Percentiles rank a stretch among this genome's conserved stretches.
Evolutionary conservation across 2,329 filamentous ascomycete species (phyloP).

Genomic region (Epichloe coenophiala): DNA sequence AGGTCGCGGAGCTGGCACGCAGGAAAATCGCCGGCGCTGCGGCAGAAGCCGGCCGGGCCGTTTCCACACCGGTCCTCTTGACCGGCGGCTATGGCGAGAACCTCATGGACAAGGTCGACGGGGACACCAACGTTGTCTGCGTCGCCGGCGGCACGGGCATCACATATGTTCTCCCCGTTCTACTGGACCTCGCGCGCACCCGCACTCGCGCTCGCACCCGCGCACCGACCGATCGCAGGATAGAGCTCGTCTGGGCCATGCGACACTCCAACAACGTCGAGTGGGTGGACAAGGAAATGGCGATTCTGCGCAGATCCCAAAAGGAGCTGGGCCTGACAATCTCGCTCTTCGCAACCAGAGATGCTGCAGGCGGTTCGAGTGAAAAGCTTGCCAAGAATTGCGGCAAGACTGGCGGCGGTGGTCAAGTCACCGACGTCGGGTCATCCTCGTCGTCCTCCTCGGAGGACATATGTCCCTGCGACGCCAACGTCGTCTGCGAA

Average conservation of each 20-base stretch:
- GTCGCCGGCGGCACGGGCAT: slow-evolving; percentile 28
- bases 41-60: slow-evolving; percentile 1
- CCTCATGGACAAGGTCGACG: slow-evolving; percentile 27
- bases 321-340: slow-evolving; percentile 33
- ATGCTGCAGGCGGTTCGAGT: slow-evolving; percentile 14
- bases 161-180: slow-evolving; percentile 24
- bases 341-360: slow-evolving; percentile 46
- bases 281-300: slow-evolving; percentile 47
- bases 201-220: slow-evolving; percentile 28
- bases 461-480: slow-evolving; percentile 13
- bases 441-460: slow-evolving; percentile 13
- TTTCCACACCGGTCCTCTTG: slow-evolving; percentile 42
- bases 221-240: slow-evolving; percentile 30
- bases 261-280: slow-evolving; percentile 37
- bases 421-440: slow-evolving; percentile 9
- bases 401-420: background rate
- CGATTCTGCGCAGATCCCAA: slow-evolving; percentile 25
- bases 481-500: slow-evolving; percentile 4
- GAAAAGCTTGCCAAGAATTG: slow-evolving; percentile 8
- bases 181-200: slow-evolving; percentile 18
- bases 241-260: slow-evolving; percentile 55
- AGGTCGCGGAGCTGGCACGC: slow-evolving; percentile 32
- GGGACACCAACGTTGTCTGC: slow-evolving; percentile 26
- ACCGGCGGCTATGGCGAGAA: slow-evolving; percentile 49
- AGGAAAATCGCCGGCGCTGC: slow-evolving; percentile 20